Evolutionary conservation across 768 basidiomycete species (phyloP).

Genomic region (Trametes punicea): DNA sequence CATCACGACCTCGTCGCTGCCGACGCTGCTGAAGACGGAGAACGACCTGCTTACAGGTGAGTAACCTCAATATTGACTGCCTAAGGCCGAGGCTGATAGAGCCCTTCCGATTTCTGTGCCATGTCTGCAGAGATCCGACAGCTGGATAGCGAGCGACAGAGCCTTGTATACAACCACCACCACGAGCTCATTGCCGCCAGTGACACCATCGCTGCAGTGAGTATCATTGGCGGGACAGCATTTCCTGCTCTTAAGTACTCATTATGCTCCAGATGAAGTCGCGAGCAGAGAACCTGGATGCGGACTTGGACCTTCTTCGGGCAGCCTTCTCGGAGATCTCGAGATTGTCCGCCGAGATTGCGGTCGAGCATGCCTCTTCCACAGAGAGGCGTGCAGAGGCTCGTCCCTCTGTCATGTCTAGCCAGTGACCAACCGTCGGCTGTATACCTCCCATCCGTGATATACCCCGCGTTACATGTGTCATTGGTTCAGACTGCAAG

Average conservation of each 20-base stretch:
- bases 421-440: neutral
- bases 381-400: neutral
- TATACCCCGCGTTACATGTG: neutral
- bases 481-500: neutral
- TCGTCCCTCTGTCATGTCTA: neutral
- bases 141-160: slow-evolving; percentile 84
- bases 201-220: slow-evolving; percentile 83
- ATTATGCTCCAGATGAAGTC: slow-evolving; percentile 67
- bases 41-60: slow-evolving; percentile 76
- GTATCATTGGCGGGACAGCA: slow-evolving; percentile 21
- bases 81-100: neutral
- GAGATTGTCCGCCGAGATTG: slow-evolving; percentile 50
- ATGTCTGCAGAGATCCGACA: slow-evolving; percentile 69
- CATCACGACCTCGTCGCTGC: slow-evolving; percentile 76
- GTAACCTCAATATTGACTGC: slow-evolving; percentile 2
- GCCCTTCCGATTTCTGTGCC: neutral
- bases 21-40: slow-evolving; percentile 70
- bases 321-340: slow-evolving; percentile 87
- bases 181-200: slow-evolving; percentile 93
- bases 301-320: slow-evolving; percentile 76
- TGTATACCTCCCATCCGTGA: neutral
- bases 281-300: slow-evolving; percentile 80
- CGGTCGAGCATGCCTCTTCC: slow-evolving; percentile 2
- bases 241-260: neutral
- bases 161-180: slow-evolving; percentile 92